These are phyloP conservation scores for Rhizopogon vulgaris DNA, from an alignment of 768 basidiomycete genomes.

Conservation along the genomic window DNA sequence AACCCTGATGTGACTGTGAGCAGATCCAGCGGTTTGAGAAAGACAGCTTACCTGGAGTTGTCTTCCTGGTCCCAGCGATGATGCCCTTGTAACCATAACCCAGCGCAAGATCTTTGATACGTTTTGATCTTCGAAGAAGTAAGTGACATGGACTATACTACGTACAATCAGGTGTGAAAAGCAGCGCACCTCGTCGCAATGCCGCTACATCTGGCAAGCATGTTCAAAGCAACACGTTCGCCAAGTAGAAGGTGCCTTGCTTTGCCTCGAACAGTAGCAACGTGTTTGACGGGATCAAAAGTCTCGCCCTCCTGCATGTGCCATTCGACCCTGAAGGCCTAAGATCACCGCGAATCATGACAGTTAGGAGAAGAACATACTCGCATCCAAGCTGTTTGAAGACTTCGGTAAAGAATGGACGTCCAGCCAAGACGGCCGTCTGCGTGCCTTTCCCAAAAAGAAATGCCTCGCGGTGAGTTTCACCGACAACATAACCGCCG, in stretches of 20 bases:
- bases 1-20: conserved; percentile 55
- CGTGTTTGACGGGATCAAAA: conserved; percentile 74
- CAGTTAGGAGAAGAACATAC: conserved; percentile 44
- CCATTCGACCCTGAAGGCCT: conserved; percentile 77
- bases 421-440: conserved; percentile 80
- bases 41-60: conserved; percentile 65
- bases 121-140: conserved; percentile 58
- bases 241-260: conserved; percentile 85
- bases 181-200: conserved; percentile 84
- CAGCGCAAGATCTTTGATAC: conserved; percentile 71
- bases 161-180: background rate
- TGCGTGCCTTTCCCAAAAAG: conserved; percentile 86
- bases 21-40: background rate
- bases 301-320: conserved; percentile 79
- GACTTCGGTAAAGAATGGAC: conserved; percentile 92
- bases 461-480: conserved; percentile 78
- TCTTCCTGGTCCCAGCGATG: conserved; percentile 95
- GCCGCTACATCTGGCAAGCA: conserved; percentile 91
- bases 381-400: conserved; percentile 85
- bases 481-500: conserved; percentile 94
- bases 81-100: conserved; percentile 78
- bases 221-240: conserved; percentile 88
- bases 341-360: background rate
- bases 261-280: conserved; percentile 89
- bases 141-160: background rate